Evolutionary conservation across 1,284 basidiomycete genomes (phyloP), one percentile per base, ranked within the genome.

Genomic region (Sporisorium scitamineum): DNA sequence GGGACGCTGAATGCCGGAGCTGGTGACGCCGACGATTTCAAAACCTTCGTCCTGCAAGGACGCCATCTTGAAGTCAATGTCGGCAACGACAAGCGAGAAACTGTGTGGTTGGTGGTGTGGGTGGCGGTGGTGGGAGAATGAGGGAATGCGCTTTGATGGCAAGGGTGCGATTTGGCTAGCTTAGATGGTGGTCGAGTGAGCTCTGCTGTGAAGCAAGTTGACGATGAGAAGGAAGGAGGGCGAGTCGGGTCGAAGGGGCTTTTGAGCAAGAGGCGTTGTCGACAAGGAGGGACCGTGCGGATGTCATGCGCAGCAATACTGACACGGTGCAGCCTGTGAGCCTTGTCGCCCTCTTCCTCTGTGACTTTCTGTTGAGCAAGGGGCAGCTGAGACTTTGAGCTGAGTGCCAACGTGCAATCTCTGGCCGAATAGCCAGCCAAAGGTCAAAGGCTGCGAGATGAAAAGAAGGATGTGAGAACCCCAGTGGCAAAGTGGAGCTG

Each of bases 11-110:
- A 58, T 39, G 32, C 54, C 41, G 9, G 58, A 45, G 4, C 63
- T 59, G 24, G n/a, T 47, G 16, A 47, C 59, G 20, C 39, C 69
- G 13, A 57, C 31, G 5, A 61, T 39, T 7, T 45, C 42, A 20
- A 58, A 66, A 51, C 20, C 63, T 3, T 54, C 59, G 31, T 61
- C 44, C 8, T 61, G 31, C 3, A 57, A 24, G 7, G 34, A 27
- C 13, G 51, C 5, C 60, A 62, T 69, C 13, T 16, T n/a, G 24
- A 14, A 39, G 22, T 22, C 45, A 16, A 8, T 42, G 20, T 42
- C 20, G 44, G 27, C 22, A 44, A n/a, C 22, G n/a, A n/a, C 14
- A 13, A 31, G 16, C 14, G 29, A n/a, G 48, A 31, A 3, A n/a
- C 10, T 1, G 10, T 29, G n/a, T 31, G 29, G 16, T 26, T 27